A percentile compares a stretch with the other conserved stretches of the same genome.
Evolutionary conservation across 345 rosid genomes (phyloP).

Genomic region (Lumnitzera littorea): DNA sequence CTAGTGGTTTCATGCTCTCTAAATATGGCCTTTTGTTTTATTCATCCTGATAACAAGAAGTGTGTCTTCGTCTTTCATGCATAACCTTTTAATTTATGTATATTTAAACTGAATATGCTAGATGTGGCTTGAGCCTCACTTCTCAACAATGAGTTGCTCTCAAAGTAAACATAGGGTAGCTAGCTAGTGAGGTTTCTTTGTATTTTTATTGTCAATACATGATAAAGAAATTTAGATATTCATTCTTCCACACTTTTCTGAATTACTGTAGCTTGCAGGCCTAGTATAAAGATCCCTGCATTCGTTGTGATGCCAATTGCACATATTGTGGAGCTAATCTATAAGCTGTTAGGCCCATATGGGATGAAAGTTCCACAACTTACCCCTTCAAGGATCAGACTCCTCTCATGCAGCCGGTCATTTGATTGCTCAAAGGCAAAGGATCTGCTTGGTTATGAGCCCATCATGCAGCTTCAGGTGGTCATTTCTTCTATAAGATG

Average conservation of each 20-base stretch:
- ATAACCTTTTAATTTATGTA: too few species aligned
- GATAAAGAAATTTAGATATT: slow-evolving; percentile 4
- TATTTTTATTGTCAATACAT: slow-evolving; percentile 1
- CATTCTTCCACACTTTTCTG: slow-evolving; percentile 12
- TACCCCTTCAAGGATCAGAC: slow-evolving; percentile 85
- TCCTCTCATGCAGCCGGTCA: slow-evolving; percentile 71
- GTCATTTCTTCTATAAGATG: slow-evolving; percentile 24
- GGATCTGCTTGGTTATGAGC: slow-evolving; percentile 73
- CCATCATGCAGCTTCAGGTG: slow-evolving; percentile 85
- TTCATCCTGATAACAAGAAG: too few species aligned
- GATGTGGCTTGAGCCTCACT: too few species aligned
- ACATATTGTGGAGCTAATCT: slow-evolving; percentile 55
- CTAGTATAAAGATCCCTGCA: slow-evolving; percentile 78
- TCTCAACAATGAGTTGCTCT: too few species aligned
- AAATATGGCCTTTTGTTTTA: too few species aligned
- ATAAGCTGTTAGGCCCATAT: slow-evolving; percentile 61
- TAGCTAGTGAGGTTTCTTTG: too few species aligned
- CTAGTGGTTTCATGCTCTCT: too few species aligned
- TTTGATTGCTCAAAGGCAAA: slow-evolving; percentile 76
- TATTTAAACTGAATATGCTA: too few species aligned
- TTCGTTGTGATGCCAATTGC: slow-evolving; percentile 76
- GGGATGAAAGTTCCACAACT: slow-evolving; percentile 91
- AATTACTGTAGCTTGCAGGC: slow-evolving; percentile 53
- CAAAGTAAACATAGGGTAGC: too few species aligned
- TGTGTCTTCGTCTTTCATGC: too few species aligned